phyloP scores from a whole-genome alignment of 805 yeast genomes.

The Wickerhamiella kurtzmanii region DNA sequence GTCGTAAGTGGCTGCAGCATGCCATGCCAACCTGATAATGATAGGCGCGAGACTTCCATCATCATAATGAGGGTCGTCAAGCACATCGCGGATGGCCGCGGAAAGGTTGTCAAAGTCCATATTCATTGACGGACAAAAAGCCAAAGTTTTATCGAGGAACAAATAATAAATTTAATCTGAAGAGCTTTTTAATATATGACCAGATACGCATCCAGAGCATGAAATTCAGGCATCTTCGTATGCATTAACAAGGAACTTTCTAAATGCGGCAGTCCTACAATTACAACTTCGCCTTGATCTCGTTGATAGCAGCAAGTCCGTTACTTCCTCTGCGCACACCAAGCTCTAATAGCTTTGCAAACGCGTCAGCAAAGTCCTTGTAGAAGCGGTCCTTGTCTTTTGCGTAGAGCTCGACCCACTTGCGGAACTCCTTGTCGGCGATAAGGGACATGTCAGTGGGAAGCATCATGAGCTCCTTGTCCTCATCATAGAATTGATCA shows the following conservation, averaged over 20 bases:
- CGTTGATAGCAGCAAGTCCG: constrained; percentile 25
- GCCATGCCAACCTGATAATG: constrained; percentile 74
- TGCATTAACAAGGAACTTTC: constrained; percentile 1
- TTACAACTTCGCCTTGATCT: constrained; percentile 14
- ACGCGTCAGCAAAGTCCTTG: constrained; percentile 51
- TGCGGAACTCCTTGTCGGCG: constrained; percentile 44
- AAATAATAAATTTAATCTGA: too few relatives aligned
- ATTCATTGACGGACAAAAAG: too few relatives aligned
- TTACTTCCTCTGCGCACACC: constrained; percentile 54
- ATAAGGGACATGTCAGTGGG: constrained; percentile 64
- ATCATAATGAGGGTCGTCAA: constrained; percentile 39
- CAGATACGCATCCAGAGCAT: too few relatives aligned
- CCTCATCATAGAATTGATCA: constrained; percentile 33
- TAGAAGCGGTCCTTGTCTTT: constrained; percentile 48
- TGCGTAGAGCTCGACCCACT: constrained; percentile 57
- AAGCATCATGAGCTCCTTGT: constrained; percentile 68
- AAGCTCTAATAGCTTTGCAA: constrained; percentile 57
- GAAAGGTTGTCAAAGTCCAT: constrained; percentile 30
- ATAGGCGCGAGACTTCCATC: constrained; percentile 66
- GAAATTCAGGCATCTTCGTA: background rate
- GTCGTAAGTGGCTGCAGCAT: constrained; percentile 68
- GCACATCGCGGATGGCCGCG: constrained; percentile 25
- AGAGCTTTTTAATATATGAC: too few relatives aligned
- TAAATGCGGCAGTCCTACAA: background rate
- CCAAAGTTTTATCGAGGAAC: too few relatives aligned